Conservation (phyloP, 306 rosid species). For the Quercus glauca region DNA sequence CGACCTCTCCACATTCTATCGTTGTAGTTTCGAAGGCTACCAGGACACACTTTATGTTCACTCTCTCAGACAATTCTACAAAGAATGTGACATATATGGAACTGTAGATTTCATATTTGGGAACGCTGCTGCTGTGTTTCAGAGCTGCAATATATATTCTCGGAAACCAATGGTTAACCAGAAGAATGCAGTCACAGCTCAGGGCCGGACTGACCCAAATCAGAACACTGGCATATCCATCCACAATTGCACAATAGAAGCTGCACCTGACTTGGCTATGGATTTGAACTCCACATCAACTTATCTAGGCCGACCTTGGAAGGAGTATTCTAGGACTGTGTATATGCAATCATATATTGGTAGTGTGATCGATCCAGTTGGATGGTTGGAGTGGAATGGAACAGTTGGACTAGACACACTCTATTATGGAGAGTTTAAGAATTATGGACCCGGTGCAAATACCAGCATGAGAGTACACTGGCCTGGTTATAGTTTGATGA, state of each 20-base stretch:
- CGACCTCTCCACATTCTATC: conserved; percentile 69
- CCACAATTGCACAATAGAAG: conserved; percentile 68
- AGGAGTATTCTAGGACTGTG: conserved; percentile 69
- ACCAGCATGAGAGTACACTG: conserved; percentile 57
- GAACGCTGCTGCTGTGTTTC: conserved; percentile 73
- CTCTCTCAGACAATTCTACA: conserved; percentile 73
- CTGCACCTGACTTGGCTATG: conserved; percentile 50
- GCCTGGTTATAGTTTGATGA: conserved; percentile 64
- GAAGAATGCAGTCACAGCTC: conserved; percentile 61
- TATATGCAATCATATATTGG: conserved; percentile 73
- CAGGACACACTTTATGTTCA: conserved; percentile 85
- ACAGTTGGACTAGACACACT: conserved; percentile 59
- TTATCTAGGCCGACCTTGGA: conserved; percentile 71
- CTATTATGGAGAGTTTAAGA: conserved; percentile 64
- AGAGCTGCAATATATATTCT: conserved; percentile 53
- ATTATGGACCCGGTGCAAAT: conserved; percentile 66
- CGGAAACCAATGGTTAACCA: conserved; percentile 51
- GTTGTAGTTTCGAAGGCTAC: conserved; percentile 83
- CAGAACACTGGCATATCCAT: conserved; percentile 70
- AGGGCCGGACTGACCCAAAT: conserved; percentile 66
- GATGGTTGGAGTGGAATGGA: conserved; percentile 82
- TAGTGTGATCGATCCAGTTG: conserved; percentile 42
- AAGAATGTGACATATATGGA: conserved; percentile 66
- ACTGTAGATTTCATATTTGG: conserved; percentile 83
- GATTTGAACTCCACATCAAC: conserved; percentile 20